Conservation (phyloP, 1,284 basidiomycete genomes). For the Heterobasidion occidentale region DNA sequence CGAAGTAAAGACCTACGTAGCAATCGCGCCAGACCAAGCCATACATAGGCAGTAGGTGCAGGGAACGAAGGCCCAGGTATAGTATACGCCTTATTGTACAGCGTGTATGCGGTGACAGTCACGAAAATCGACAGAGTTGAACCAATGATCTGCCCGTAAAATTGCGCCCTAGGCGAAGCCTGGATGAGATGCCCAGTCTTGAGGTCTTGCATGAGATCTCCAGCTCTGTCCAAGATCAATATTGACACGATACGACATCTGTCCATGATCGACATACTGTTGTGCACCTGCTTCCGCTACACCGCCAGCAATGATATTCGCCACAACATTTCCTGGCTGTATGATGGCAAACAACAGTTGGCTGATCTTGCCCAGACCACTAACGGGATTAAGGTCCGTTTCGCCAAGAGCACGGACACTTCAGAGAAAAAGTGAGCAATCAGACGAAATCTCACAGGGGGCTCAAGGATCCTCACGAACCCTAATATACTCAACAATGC, state of each 20-base stretch:
- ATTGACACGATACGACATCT: neutral
- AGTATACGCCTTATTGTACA: constrained; percentile 83
- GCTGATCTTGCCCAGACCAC: constrained; percentile 90
- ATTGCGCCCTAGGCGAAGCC: constrained; percentile 83
- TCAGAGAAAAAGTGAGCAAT: neutral
- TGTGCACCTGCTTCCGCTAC: constrained; percentile 95
- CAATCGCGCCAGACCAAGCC: constrained; percentile 87
- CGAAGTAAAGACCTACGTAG: constrained; percentile 48
- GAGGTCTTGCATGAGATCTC: constrained; percentile 97
- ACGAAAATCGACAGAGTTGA: constrained; percentile 84
- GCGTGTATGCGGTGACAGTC: constrained; percentile 79
- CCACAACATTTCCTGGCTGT: constrained; percentile 91
- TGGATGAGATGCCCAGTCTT: constrained; percentile 91
- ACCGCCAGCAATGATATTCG: constrained; percentile 94
- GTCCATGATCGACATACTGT: constrained; percentile 47
- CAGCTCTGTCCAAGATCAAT: constrained; percentile 51
- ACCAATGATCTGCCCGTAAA: constrained; percentile 85
- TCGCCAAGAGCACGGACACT: constrained; percentile 89
- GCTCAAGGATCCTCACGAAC: constrained; percentile 31
- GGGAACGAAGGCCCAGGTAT: constrained; percentile 90
- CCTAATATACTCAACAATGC: constrained; percentile 83
- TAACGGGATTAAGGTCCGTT: constrained; percentile 91
- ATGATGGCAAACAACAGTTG: constrained; percentile 92
- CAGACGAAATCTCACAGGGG: constrained; percentile 3
- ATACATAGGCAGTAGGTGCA: constrained; percentile 88